These are phyloP conservation scores for Colletotrichum scovillei DNA, from an alignment of 2,329 filamentous ascomycete genomes.

Conservation along the genomic window DNA sequence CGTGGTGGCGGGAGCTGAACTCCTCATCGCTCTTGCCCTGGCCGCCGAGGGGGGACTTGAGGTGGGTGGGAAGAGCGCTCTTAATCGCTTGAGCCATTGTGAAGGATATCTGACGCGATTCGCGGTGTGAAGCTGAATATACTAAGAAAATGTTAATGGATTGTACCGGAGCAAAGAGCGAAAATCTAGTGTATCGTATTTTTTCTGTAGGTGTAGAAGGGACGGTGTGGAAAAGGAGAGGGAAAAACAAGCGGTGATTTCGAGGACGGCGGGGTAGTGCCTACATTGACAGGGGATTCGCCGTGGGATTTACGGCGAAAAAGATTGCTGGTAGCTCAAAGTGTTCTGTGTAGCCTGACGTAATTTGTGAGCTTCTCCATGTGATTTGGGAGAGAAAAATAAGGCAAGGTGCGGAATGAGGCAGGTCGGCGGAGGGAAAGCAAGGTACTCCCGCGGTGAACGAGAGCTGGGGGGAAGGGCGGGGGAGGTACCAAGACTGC, in stretches of 20 bases:
- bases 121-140: constrained; percentile 2
- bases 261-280: constrained; percentile 29
- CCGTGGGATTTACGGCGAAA: constrained; percentile 17
- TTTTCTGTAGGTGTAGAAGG: constrained; percentile 6
- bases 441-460: not conserved
- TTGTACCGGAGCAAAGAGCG: not conserved
- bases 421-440: not conserved
- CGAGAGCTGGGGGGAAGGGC: not conserved
- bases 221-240: constrained; percentile 5
- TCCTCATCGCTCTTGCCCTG: constrained; percentile 56
- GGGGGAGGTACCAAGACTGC: not conserved
- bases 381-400: constrained; percentile 2
- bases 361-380: constrained; percentile 36
- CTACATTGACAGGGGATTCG: constrained; percentile 24
- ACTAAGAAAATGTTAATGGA: constrained; percentile 6
- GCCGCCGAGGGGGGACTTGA: constrained; percentile 67
- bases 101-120: constrained; percentile 36
- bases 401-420: not conserved
- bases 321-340: constrained; percentile 24
- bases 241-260: constrained; percentile 12
- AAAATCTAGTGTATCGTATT: not conserved
- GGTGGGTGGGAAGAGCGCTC: constrained; percentile 84
- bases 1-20: constrained; percentile 77
- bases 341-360: constrained; percentile 34
- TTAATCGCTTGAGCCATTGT: constrained; percentile 78